Percentiles rank a stretch among this genome's conserved stretches.
Conservation (phyloP, 805 yeast genomes). For the Suhomyces sp. region DNA sequence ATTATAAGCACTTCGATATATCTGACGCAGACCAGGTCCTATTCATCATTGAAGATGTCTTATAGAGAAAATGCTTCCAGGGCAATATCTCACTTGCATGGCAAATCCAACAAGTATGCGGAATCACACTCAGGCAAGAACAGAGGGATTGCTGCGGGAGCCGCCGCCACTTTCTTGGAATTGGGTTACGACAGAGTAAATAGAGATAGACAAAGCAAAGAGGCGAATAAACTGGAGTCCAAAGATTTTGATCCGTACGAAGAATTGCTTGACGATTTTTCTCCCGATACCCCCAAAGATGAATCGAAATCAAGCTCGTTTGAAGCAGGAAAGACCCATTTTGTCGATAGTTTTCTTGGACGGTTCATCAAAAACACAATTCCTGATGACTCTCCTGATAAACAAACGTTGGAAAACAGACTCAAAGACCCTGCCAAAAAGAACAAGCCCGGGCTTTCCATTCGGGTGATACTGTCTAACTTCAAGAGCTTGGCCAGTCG, state of each 20-base stretch:
- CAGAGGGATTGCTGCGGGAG: constrained; percentile 35
- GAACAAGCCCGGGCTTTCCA: constrained; percentile 53
- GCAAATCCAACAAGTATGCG: constrained; percentile 24
- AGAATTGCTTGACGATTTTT: not conserved
- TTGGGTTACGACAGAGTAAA: constrained; percentile 26
- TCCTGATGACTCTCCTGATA: constrained; percentile 46
- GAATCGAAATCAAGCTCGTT: not conserved
- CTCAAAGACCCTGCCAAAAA: constrained; percentile 45
- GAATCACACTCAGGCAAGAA: constrained; percentile 23
- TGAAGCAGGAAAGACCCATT: constrained; percentile 32
- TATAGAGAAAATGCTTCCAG: constrained; percentile 6
- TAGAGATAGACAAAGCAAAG: not conserved
- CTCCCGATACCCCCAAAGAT: not conserved
- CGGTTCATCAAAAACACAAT: constrained; percentile 49
- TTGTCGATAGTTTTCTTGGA: constrained; percentile 57
- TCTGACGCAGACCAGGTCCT: no score
- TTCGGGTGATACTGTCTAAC: constrained; percentile 54
- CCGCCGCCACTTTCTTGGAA: constrained; percentile 35
- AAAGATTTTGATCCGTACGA: not conserved
- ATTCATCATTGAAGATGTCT: not conserved
- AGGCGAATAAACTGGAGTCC: not conserved
- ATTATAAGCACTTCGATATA: not conserved
- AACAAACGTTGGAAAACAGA: constrained; percentile 40
- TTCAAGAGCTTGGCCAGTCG: constrained; percentile 54
- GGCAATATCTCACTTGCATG: constrained; percentile 20